phyloP scores from a whole-genome alignment of 768 basidiomycete species.

The Russula emetica region DNA sequence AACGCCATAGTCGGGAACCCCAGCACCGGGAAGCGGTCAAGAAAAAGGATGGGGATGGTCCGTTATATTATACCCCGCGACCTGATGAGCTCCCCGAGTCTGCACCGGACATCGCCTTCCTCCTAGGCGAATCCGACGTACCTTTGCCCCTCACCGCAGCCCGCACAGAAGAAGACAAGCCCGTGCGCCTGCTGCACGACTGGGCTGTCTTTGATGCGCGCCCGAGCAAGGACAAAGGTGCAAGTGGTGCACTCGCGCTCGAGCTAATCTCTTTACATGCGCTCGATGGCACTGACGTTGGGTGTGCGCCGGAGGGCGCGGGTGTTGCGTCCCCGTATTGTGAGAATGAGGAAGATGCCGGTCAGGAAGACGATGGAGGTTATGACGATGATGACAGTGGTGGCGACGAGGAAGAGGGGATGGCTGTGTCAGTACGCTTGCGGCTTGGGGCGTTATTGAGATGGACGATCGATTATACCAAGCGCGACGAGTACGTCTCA shows the following conservation, averaged over 20 bases:
- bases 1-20: conserved; percentile 3
- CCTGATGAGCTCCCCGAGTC: conserved; percentile 22
- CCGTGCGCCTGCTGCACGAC: conserved; percentile 51
- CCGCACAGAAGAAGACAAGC: conserved; percentile 38
- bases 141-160: not conserved
- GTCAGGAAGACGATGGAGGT: conserved; percentile 33
- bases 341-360: conserved; percentile 35
- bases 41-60: not conserved
- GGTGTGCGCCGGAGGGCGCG: conserved; percentile 45
- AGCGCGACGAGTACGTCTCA: conserved; percentile 47
- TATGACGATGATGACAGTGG: conserved; percentile 31
- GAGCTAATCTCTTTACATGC: conserved; percentile 45
- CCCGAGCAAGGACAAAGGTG: conserved; percentile 3
- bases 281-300: conserved; percentile 37
- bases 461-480: conserved; percentile 50
- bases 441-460: conserved; percentile 45
- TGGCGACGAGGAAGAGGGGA: conserved; percentile 28
- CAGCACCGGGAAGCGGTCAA: not conserved
- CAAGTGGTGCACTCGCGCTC: conserved; percentile 32
- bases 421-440: conserved; percentile 33
- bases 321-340: conserved; percentile 49
- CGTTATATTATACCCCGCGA: conserved; percentile 14
- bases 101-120: conserved; percentile 18
- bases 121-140: conserved; percentile 32
- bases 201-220: conserved; percentile 60